Conservation (phyloP, 1,139 yeast genomes). For the Yamadazyma atmosphaerica region DNA sequence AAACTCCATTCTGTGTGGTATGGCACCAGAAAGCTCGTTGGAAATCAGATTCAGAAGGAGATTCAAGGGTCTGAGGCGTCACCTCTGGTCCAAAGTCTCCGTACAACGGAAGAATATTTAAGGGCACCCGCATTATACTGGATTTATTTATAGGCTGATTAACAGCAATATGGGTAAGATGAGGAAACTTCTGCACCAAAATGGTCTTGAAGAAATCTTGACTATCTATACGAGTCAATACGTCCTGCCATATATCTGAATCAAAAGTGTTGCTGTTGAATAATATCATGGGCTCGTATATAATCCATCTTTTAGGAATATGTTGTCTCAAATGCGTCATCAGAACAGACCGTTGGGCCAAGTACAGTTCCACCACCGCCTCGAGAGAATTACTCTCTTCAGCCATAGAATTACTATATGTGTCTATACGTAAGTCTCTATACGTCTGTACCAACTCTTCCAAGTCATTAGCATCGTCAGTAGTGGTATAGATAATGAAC, state of each 20-base stretch:
- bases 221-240: constrained; percentile 9
- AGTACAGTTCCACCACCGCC: neutral
- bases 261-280: constrained; percentile 49
- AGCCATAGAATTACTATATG: neutral
- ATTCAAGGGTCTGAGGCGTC: constrained; percentile 20
- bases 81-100: constrained; percentile 65
- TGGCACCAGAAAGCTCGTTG: constrained; percentile 68
- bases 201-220: constrained; percentile 25
- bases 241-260: constrained; percentile 30
- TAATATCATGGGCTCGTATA: constrained; percentile 69
- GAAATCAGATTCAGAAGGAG: constrained; percentile 48
- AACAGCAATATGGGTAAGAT: constrained; percentile 63
- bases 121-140: constrained; percentile 63
- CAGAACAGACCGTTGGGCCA: neutral
- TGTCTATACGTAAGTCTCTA: neutral
- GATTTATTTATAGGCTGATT: constrained; percentile 65
- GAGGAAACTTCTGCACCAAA: constrained; percentile 16
- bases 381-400: neutral
- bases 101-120: constrained; percentile 53
- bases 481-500: constrained; percentile 13
- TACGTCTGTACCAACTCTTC: neutral
- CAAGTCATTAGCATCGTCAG: neutral
- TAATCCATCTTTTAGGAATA: constrained; percentile 55
- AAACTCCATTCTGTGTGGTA: constrained; percentile 69
- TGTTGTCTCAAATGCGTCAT: constrained; percentile 2